Base-by-base conservation (phyloP, 352 stramenopile species). In the Pythium inflatum region DNA sequence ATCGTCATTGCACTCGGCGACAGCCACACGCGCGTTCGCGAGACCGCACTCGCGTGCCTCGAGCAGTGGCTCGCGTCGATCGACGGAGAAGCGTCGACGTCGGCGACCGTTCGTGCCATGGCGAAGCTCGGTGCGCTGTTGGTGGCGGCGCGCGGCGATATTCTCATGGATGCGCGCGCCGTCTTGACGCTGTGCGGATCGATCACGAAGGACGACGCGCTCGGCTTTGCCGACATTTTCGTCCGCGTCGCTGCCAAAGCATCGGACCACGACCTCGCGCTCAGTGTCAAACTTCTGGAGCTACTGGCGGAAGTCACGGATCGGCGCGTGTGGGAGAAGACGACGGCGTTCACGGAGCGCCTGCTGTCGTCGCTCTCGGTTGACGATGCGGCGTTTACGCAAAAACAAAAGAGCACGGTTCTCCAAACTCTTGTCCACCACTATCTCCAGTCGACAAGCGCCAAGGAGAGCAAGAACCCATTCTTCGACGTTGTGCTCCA, bases 1-100 rank as follows among this genome's bases (percentile, higher is more conserved):
- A 73, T 93, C 12, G 75, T 94, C 12, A 77, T 93, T n/a, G 81
- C 87, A 13, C 77, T 96, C 24, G 75, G 74, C 13, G 77, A 93
- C 24, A 18, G 54, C 14, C 70, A 79, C 27, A 74, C 76, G 33
- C 65, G 60, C 28, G 79, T 96, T 13, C 88, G 88, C 38, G 75
- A 90, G 66, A 75, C 83, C 20, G 88, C 85, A 6, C 53, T 91
- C 28, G 41, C 75, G 11, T 89, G 80, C 20, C 65, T 96, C n/a
- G 77, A 89, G 27, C 81, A 78, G 1, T 93, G 79, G 82, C 46
- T 85, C 14, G 36, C 66, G 30, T 51, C 55, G 8, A 24, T 40
- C 0, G 31, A 18, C 30, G 50, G 24, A 13, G 22, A 55, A 43
- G 41, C n/a, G 14, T 63, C 70, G 1, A 73, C 68, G 0, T 75